phyloP scores from a whole-genome alignment of 2,329 filamentous ascomycete genomes.

The Pestalotiopsis sp. region DNA sequence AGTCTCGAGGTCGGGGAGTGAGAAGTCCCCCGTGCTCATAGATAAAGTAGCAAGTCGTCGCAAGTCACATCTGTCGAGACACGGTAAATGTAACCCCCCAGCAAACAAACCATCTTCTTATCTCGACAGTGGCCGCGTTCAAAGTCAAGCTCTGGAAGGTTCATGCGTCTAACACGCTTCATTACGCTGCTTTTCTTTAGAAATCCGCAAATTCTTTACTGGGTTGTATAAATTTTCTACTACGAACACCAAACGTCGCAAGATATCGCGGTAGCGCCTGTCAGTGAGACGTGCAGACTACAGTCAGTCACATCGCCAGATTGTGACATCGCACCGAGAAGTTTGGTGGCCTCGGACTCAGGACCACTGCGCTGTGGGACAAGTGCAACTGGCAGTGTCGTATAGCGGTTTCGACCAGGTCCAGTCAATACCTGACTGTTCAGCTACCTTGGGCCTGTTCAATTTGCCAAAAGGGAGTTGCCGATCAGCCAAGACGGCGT shows the following conservation, averaged over 20 bases:
- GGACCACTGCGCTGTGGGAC: neutral
- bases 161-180: neutral
- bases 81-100: neutral
- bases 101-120: neutral
- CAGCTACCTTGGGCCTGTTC: neutral
- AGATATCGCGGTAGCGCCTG: neutral
- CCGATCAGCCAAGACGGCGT: conserved; percentile 15
- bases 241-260: neutral
- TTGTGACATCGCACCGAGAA: neutral
- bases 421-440: neutral
- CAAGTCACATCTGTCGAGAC: neutral
- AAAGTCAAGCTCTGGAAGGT: neutral
- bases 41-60: conserved; percentile 5
- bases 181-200: neutral
- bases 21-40: neutral
- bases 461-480: conserved; percentile 7
- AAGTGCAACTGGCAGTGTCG: neutral
- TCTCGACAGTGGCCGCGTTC: neutral
- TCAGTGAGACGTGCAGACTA: neutral
- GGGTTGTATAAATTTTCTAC: neutral
- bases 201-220: neutral
- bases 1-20: neutral
- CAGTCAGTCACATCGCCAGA: neutral
- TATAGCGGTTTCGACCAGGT: neutral
- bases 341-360: neutral